Evolutionary conservation across 345 rosid species (phyloP), one percentile per base, ranked within the genome.

Genomic region (Ceriops decandra): DNA sequence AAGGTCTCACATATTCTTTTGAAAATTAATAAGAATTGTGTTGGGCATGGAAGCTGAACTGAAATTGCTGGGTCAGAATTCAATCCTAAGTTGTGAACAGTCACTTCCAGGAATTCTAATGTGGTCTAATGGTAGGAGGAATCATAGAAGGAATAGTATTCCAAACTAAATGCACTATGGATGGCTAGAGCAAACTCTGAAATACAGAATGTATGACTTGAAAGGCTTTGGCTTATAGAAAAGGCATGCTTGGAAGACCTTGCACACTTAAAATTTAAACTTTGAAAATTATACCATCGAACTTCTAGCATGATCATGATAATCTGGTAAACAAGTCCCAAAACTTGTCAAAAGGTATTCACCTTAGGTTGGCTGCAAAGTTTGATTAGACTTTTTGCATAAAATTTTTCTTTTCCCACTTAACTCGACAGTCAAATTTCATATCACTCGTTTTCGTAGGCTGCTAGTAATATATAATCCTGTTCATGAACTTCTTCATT

Each of bases 401-500:
- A 38, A 21, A 35, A 6, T 35, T 57, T 6, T 20, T 1, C 26
- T 7, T 32, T 28, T 20, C 15, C 24, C 9, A 1, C 11, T 17
- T 16, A 8, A 56, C 35, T 38, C 57, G 35, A 47, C 61, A 8
- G 35, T 17, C 49, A 17, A 60, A 16, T 31, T 16, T 33, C 28
- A 17, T 13, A 27, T 35, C 52, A 7, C 32, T 6, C 3, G 38
- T 28, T 27, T 42, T 27, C 2, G 28, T 46, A 13, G 21, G 28
- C 35, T n/a, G 19, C n/a, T 9, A 32, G 38, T 35, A 36, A 22
- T 56, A 3, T 5, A 1, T 32, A 27, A 31, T 26, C 51, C 63
- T 66, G 26, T 63, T 54, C 32, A 54, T 24, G 3, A 9, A 62
- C 62, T 47, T n/a, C 63, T 36, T 38, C 36, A 63, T 49, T n/a